Percentiles rank a stretch among this genome's conserved stretches.
Conservation (phyloP, 768 basidiomycete genomes). For the Calocybe cyanea region DNA sequence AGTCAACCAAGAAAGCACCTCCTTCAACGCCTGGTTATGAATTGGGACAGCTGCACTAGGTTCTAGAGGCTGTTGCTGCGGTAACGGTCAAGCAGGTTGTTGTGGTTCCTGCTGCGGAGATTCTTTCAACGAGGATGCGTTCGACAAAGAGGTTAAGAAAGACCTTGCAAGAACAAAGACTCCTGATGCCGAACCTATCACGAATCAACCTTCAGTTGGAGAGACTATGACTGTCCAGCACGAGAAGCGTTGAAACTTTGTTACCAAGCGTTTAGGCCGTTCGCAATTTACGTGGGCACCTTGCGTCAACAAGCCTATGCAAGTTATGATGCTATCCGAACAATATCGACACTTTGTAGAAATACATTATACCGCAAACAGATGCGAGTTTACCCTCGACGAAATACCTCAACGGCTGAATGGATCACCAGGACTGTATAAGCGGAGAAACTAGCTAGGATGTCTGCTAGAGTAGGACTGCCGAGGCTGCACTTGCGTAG, state of each 20-base stretch:
- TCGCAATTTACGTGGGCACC: no score
- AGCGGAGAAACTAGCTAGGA: no score
- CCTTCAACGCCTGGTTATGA: not conserved
- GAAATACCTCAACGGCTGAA: no score
- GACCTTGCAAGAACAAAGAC: slow-evolving; percentile 35
- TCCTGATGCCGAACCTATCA: slow-evolving; percentile 20
- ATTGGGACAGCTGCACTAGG: slow-evolving; percentile 25
- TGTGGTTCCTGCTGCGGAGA: slow-evolving; percentile 41
- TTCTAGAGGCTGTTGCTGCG: slow-evolving; percentile 27
- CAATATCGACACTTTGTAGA: no score
- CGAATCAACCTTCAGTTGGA: slow-evolving; percentile 17
- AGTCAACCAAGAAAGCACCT: not conserved
- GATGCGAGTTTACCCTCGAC: no score
- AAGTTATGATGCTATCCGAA: no score
- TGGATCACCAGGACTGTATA: no score
- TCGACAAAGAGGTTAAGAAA: slow-evolving; percentile 36
- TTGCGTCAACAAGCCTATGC: no score
- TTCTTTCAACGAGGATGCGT: slow-evolving; percentile 43
- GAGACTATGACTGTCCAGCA: slow-evolving; percentile 9
- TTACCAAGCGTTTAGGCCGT: no score
- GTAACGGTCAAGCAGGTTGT: slow-evolving; percentile 33
- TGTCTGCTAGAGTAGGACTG: no score
- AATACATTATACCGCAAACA: no score
- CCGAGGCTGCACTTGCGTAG: slow-evolving; percentile 3
- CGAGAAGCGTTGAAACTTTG: not conserved